Percentiles rank a stretch among this genome's conserved stretches.
Conservation (phyloP, 495 filamentous ascomycete species). For the Saxophila tyrrhenica region DNA sequence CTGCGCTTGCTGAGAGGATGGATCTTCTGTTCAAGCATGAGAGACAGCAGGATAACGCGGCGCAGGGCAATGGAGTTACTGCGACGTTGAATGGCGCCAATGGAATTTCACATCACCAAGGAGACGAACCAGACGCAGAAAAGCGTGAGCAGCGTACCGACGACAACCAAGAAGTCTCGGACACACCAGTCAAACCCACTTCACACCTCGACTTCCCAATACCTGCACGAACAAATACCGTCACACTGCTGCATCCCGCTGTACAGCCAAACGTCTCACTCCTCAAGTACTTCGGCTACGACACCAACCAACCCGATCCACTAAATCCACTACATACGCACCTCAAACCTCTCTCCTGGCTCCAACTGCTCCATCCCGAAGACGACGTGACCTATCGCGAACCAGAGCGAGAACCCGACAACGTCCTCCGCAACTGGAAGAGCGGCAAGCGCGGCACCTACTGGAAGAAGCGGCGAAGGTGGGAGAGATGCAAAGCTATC, state of each 20-base stretch:
- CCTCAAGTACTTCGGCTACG: slow-evolving; percentile 78
- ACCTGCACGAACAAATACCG: slow-evolving; percentile 59
- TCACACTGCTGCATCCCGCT: slow-evolving; percentile 80
- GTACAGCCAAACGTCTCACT: slow-evolving; percentile 79
- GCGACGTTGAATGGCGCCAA: neutral
- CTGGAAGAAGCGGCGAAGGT: slow-evolving; percentile 77
- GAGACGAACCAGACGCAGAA: neutral
- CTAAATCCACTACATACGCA: slow-evolving; percentile 70
- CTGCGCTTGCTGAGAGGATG: slow-evolving; percentile 84
- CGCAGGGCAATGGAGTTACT: neutral
- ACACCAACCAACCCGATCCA: slow-evolving; percentile 52
- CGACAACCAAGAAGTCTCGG: neutral
- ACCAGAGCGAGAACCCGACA: slow-evolving; percentile 40
- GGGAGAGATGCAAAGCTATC: slow-evolving; percentile 51
- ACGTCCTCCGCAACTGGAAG: slow-evolving; percentile 54
- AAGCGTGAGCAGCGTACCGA: neutral
- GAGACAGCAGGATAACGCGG: neutral
- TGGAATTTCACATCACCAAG: neutral
- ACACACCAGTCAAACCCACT: neutral
- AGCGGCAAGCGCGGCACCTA: slow-evolving; percentile 66
- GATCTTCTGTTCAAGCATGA: slow-evolving; percentile 48
- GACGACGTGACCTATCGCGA: slow-evolving; percentile 60
- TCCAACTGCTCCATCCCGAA: slow-evolving; percentile 69
- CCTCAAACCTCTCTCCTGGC: slow-evolving; percentile 76
- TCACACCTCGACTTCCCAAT: slow-evolving; percentile 29